Conservation (phyloP, 169 alveolate genomes). For the Eimeria sp. region DNA sequence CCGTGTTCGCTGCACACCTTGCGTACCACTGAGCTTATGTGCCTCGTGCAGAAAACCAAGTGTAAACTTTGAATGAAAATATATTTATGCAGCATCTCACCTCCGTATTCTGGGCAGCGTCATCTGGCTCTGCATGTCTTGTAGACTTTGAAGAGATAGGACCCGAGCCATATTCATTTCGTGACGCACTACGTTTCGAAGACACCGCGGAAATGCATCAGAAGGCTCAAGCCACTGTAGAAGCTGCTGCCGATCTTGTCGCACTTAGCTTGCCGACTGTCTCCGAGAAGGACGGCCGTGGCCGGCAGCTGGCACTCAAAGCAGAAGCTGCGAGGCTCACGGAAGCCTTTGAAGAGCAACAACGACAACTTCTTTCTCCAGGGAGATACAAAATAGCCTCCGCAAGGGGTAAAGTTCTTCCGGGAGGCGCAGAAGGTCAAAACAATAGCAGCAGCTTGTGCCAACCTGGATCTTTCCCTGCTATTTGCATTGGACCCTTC, state of each 20-base stretch:
- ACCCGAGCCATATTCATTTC: not conserved
- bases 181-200: not conserved
- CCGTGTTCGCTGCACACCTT: not conserved
- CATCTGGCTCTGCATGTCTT: not conserved
- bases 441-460: conserved; percentile 19
- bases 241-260: conserved; percentile 55
- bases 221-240: conserved; percentile 57
- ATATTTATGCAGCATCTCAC: not conserved
- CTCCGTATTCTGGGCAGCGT: not conserved
- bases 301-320: conserved; percentile 3
- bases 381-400: not conserved
- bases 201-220: conserved; percentile 19
- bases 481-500: conserved; percentile 51
- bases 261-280: conserved; percentile 2
- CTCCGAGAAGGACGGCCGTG: not conserved
- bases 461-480: not conserved
- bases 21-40: not conserved
- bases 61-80: not conserved
- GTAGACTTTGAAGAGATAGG: conserved; percentile 19
- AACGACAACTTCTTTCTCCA: not conserved
- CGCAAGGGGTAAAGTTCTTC: not conserved
- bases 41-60: not conserved
- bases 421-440: not conserved
- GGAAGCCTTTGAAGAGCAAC: conserved; percentile 48
- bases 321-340: conserved; percentile 35